Evolutionary conservation across 2,329 filamentous ascomycete species (phyloP).

Genomic region (Sporothrix variecibatus): DNA sequence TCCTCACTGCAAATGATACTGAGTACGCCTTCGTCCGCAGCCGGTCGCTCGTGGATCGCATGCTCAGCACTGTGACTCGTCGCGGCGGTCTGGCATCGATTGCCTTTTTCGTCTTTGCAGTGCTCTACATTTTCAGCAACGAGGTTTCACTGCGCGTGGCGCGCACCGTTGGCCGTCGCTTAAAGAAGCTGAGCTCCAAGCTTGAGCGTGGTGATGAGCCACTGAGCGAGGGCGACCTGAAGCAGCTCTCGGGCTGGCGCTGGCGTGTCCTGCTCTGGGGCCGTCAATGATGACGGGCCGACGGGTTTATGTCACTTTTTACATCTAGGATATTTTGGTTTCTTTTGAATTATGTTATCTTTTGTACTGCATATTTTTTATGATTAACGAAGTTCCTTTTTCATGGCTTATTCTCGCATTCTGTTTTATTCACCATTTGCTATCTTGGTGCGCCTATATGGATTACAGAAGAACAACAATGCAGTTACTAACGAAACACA

Average conservation of each 20-base stretch:
- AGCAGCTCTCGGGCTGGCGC: slow-evolving; percentile 55
- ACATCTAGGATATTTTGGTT: not conserved
- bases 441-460: not conserved
- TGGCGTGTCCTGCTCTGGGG: slow-evolving; percentile 57
- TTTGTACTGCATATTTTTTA: not conserved
- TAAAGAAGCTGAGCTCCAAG: slow-evolving; percentile 51
- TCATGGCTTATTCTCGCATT: not conserved
- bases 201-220: slow-evolving; percentile 51
- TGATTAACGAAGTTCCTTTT: not conserved
- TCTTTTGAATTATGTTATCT: not conserved
- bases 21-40: slow-evolving; percentile 59
- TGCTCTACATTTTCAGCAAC: slow-evolving; percentile 60
- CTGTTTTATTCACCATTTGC: not conserved
- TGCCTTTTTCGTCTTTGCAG: slow-evolving; percentile 57
- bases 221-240: slow-evolving; percentile 52
- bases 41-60: slow-evolving; percentile 52
- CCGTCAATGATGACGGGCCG: slow-evolving; percentile 11
- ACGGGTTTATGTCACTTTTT: not conserved
- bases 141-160: slow-evolving; percentile 59
- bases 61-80: slow-evolving; percentile 49
- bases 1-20: slow-evolving; percentile 51
- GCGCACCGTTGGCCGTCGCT: slow-evolving; percentile 51
- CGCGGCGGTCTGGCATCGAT: slow-evolving; percentile 51
- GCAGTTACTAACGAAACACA: not conserved
- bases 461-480: not conserved